Evolutionary conservation across 2,329 filamentous ascomycete species (phyloP).

Genomic region (Paramyrothecium roridum): DNA sequence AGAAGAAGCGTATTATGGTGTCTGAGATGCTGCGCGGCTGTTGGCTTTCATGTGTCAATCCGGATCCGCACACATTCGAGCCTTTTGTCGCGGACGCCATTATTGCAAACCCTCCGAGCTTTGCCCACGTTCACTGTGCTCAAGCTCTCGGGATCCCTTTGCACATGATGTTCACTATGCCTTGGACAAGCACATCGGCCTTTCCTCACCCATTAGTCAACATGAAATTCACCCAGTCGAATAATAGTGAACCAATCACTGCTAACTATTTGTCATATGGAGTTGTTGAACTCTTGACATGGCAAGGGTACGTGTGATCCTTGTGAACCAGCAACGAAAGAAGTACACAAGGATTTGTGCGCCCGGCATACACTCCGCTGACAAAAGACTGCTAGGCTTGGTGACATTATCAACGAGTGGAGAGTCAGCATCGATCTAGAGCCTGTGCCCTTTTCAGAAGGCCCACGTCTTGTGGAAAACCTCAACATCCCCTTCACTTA

Average conservation of each 20-base stretch:
- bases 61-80: slow-evolving; percentile 29
- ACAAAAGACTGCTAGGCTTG: neutral
- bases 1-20: slow-evolving; percentile 18
- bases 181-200: neutral
- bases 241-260: neutral
- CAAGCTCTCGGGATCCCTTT: neutral
- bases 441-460: slow-evolving; percentile 49
- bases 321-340: too few species aligned
- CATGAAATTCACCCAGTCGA: neutral
- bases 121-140: neutral
- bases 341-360: too few species aligned
- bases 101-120: neutral
- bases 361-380: neutral
- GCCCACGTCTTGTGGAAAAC: slow-evolving; percentile 61
- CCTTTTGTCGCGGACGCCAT: neutral
- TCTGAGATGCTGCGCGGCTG: slow-evolving; percentile 18
- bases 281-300: neutral
- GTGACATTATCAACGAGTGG: neutral
- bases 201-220: neutral
- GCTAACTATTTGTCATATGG: neutral
- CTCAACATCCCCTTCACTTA: slow-evolving; percentile 73
- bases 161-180: slow-evolving; percentile 1
- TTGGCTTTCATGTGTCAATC: slow-evolving; percentile 9
- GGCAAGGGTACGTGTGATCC: neutral
- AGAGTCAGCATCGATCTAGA: neutral